Conservation (phyloP, 306 rosid genomes). For the Vicia faba region DNA sequence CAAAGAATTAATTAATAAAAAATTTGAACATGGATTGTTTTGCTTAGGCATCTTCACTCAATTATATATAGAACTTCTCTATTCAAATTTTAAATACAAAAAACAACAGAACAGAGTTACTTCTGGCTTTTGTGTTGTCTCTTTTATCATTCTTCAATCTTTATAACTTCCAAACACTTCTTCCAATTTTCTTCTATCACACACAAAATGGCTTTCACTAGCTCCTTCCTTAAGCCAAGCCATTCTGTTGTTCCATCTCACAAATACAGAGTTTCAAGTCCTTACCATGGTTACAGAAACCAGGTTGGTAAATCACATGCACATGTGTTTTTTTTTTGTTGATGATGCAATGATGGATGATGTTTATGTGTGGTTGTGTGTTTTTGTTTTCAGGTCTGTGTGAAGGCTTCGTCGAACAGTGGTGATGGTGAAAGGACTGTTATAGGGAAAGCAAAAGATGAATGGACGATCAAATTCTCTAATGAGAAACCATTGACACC, state of each 20-base stretch:
- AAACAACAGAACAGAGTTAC: background rate
- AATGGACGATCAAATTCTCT: slow-evolving; percentile 62
- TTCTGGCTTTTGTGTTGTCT: slow-evolving; percentile 27
- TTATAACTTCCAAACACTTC: too few relatives aligned
- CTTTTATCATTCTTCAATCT: slow-evolving; percentile 21
- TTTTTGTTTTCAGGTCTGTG: slow-evolving; percentile 44
- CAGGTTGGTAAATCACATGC: slow-evolving; percentile 47
- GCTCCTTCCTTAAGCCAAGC: slow-evolving; percentile 46
- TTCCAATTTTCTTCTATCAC: too few relatives aligned
- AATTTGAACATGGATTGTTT: background rate
- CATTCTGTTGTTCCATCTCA: slow-evolving; percentile 41
- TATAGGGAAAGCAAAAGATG: slow-evolving; percentile 52
- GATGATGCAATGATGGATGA: background rate
- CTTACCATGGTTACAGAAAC: slow-evolving; percentile 46
- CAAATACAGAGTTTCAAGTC: slow-evolving; percentile 31
- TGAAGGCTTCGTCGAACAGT: slow-evolving; percentile 54
- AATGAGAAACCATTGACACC: slow-evolving; percentile 69
- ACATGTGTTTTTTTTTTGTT: background rate
- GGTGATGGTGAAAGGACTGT: slow-evolving; percentile 44
- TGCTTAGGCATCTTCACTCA: background rate
- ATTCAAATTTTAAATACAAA: slow-evolving; percentile 10
- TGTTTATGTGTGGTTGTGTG: slow-evolving; percentile 21
- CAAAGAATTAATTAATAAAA: background rate
- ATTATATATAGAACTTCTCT: background rate
- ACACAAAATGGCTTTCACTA: slow-evolving; percentile 52